Evolutionary conservation across 1,284 basidiomycete species (phyloP), one percentile per base, ranked within the genome.

Genomic region (Chiua sp.): DNA sequence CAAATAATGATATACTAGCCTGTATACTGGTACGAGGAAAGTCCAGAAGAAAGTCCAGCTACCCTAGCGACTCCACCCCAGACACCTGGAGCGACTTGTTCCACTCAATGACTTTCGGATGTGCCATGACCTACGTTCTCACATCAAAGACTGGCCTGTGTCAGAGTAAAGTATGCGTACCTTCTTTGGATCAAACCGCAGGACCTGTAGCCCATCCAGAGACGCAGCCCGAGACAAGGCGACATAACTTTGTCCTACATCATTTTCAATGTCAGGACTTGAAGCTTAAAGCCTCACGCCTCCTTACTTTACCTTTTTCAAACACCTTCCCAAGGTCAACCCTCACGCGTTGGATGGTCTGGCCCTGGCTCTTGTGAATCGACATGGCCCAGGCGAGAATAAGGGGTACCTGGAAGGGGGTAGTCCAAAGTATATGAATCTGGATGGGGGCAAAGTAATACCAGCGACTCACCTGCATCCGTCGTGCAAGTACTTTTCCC

Each of bases 171-270:
- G 49, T 67, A 5, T 33, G 54, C 66, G 56, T 51, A 88, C 89
- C 79, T 90, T 91, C 59, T 80, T 83, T 0, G 87, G 77, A 64
- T 88, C 85, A 75, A 96, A 96, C 2, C 87, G 82, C 15, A 88
- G 69, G 2, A 96, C 91, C 70, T 95, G 92, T 47, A 96, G 78
- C 0, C 92, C 90, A 13, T 92, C 87, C 46, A 94, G 75, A 11
- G 87, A 87, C 0, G 92, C 91, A 1, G 93, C 93, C 15, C 93
- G 87, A 11, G 92, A 93, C 11, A 96, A 79, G 0, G 93, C 93
- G 15, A 94, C 92, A 65, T 95, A 95, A 47, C 90, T 91, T 77
- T 91, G 90, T 4, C 86, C 86, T 84, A 56, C 15, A 22, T 4
- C 5, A 2, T 20, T 3, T 46, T 66, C n/a, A 65, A 56, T 22